These are phyloP conservation scores for Blastobotrys ciferrii DNA, from an alignment of 1,139 yeast species.

Conservation along the genomic window DNA sequence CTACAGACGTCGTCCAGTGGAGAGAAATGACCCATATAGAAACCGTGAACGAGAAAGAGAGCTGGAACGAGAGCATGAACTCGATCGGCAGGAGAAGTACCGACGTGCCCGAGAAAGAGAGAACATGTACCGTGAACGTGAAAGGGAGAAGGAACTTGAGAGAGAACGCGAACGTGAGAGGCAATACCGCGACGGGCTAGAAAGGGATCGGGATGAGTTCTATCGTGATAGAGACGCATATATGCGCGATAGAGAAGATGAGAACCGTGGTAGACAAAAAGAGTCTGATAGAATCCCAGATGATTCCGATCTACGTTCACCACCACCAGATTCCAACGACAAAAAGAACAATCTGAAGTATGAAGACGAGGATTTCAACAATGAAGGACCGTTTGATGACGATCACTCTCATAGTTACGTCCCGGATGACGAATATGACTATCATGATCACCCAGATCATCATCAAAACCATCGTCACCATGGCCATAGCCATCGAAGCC, in stretches of 20 bases:
- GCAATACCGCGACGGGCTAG: neutral
- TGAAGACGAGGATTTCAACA: neutral
- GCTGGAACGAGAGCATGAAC: neutral
- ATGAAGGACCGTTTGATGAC: neutral
- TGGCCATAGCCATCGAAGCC: slow-evolving; percentile 4
- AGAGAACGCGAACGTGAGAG: neutral
- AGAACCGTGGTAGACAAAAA: neutral
- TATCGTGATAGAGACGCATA: neutral
- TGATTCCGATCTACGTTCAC: neutral
- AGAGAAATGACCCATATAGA: neutral
- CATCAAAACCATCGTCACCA: slow-evolving; percentile 1
- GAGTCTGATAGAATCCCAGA: neutral
- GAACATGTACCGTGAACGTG: neutral
- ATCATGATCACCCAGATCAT: neutral
- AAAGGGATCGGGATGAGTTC: neutral
- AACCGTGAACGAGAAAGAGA: neutral
- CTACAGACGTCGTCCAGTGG: neutral
- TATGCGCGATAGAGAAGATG: neutral
- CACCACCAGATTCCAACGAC: neutral
- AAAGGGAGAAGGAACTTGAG: slow-evolving; percentile 7
- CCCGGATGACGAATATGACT: slow-evolving; percentile 6
- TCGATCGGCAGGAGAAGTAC: neutral
- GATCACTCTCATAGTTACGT: neutral
- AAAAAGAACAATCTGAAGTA: slow-evolving; percentile 4
- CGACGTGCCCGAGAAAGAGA: neutral